Evolutionary conservation across 176 grass and related monocot species (phyloP).

Genomic region (Oryza rufipogon): DNA sequence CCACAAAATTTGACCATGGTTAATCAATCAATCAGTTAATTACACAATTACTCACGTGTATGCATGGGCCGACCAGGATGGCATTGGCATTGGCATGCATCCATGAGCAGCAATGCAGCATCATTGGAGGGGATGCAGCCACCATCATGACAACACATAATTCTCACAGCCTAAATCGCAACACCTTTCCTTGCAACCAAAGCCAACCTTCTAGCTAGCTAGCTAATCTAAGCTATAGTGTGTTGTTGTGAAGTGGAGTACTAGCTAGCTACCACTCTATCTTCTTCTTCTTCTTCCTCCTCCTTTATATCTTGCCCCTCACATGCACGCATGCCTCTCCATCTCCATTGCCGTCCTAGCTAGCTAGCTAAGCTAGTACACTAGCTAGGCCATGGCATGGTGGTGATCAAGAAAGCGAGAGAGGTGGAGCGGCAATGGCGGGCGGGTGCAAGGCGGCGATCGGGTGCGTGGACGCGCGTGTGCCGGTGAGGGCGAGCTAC

Average conservation of each 20-base stretch:
- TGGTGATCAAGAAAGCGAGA: not conserved
- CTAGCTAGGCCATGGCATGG: not conserved
- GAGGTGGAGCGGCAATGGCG: slow-evolving; percentile 45
- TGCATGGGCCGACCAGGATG: not conserved
- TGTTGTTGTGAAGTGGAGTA: not conserved
- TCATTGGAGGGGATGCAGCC: slow-evolving; percentile 28
- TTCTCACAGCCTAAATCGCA: slow-evolving; percentile 45
- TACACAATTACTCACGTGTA: too few relatives aligned
- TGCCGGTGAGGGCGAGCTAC: slow-evolving; percentile 74
- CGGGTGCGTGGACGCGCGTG: slow-evolving; percentile 65
- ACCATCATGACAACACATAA: slow-evolving; percentile 57
- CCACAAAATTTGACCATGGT: slow-evolving; percentile 44
- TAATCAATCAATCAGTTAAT: too few relatives aligned
- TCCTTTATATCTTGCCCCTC: slow-evolving; percentile 32
- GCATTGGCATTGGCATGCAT: not conserved
- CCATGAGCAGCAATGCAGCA: slow-evolving; percentile 7
- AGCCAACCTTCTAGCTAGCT: slow-evolving; percentile 28
- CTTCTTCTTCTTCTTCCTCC: not conserved
- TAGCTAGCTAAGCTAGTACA: not conserved
- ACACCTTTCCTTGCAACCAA: slow-evolving; percentile 87
- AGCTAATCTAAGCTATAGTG: too few relatives aligned
- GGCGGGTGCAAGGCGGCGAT: slow-evolving; percentile 64
- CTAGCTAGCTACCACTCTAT: not conserved
- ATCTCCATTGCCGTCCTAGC: not conserved
- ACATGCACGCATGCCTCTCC: slow-evolving; percentile 40